phyloP scores from a whole-genome alignment of 1,284 basidiomycete species.

The Cystobasidium slooffiae region DNA sequence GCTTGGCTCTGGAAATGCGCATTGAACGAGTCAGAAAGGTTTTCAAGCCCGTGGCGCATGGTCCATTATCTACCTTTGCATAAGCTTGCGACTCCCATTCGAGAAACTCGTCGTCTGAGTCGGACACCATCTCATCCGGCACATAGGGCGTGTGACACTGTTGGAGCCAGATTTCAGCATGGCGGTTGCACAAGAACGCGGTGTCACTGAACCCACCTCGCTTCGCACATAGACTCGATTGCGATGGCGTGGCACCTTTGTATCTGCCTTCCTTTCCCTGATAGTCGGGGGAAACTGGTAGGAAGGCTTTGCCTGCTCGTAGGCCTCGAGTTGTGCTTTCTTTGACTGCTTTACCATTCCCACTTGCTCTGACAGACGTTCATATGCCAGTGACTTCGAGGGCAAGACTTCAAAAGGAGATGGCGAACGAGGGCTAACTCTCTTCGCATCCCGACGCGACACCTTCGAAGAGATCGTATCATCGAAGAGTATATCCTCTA shows the following conservation, averaged over 20 bases:
- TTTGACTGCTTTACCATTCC: background rate
- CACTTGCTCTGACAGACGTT: background rate
- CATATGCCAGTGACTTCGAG: background rate
- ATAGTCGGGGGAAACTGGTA: conserved; percentile 23
- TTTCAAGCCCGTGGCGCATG: too few species aligned
- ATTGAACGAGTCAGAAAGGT: background rate
- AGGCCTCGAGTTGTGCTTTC: background rate
- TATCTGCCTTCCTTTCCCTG: conserved; percentile 29
- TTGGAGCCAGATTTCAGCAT: too few species aligned
- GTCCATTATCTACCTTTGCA: conserved; percentile 15
- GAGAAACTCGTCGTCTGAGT: conserved; percentile 41
- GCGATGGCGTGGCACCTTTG: conserved; percentile 25
- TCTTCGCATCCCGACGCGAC: too few species aligned
- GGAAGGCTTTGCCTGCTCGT: background rate
- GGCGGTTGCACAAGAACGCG: background rate
- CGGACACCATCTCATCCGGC: conserved; percentile 35
- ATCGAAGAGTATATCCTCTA: too few species aligned
- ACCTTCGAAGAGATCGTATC: too few species aligned
- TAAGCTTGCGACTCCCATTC: conserved; percentile 42
- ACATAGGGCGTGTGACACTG: conserved; percentile 42
- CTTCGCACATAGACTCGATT: conserved; percentile 33
- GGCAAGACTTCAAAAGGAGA: background rate
- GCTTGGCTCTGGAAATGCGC: conserved; percentile 18
- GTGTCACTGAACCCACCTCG: conserved; percentile 31
- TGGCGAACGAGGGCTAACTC: too few species aligned